Percentiles rank a stretch among this genome's conserved stretches.
These are phyloP conservation scores for Dioscorea zingiberensis DNA, from an alignment of 106 monocot genomes.

Conservation along the genomic window DNA sequence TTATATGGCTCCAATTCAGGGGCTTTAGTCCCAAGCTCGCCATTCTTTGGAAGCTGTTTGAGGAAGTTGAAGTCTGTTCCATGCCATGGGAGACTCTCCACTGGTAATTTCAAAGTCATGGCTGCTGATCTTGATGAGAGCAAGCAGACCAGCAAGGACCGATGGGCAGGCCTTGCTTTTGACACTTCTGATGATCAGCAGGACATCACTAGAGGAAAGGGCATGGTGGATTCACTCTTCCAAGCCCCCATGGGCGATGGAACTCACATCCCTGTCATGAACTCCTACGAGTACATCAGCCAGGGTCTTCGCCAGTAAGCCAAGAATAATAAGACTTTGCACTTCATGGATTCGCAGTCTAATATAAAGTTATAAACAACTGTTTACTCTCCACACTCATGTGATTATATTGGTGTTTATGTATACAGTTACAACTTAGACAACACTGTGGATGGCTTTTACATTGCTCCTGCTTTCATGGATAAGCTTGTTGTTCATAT, in stretches of 20 bases:
- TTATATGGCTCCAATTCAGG: constrained; percentile 8
- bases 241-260: constrained; percentile 44
- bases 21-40: constrained; percentile 11
- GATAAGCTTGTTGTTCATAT: constrained; percentile 62
- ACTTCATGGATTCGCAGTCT: background rate
- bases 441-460: constrained; percentile 47
- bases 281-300: constrained; percentile 54
- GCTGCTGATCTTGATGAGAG: constrained; percentile 40
- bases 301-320: constrained; percentile 44
- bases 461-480: constrained; percentile 69
- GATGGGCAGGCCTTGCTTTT: constrained; percentile 31
- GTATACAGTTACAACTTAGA: constrained; percentile 32
- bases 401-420: background rate
- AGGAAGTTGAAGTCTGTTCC: constrained; percentile 17
- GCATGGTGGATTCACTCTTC: constrained; percentile 46
- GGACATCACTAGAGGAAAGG: constrained; percentile 61
- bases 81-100: constrained; percentile 27
- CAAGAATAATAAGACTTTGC: background rate
- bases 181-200: constrained; percentile 60
- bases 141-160: constrained; percentile 38
- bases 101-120: constrained; percentile 24
- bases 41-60: constrained; percentile 33
- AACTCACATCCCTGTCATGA: constrained; percentile 43
- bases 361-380: too few relatives aligned
- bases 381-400: background rate